Base-by-base conservation (phyloP, 2,329 filamentous ascomycete species). In the Orbilia javanica region DNA sequence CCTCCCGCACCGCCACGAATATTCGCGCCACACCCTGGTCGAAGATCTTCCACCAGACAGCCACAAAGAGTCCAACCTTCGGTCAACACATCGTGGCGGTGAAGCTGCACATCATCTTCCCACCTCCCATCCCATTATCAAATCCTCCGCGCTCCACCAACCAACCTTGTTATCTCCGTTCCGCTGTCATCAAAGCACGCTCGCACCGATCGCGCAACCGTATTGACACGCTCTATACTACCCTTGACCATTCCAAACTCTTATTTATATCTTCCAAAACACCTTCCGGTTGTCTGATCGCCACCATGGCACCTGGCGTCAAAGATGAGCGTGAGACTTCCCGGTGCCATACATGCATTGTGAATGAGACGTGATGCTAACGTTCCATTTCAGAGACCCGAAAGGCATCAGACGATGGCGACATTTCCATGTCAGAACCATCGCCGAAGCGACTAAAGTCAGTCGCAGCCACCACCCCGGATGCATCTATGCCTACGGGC, bases 381-480 rank as follows among this genome's bases (percentile, higher is more conserved):
- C 29, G 7, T 27, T 39, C 20, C 27, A 18, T 50, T 27, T 7
- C 39, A 79, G 75, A 73, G 4, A 69, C 48, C n/a, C 75, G 75
- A 22, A 79, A 72, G 36, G 65, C 63, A 48, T 74, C 75, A 11
- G 75, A 74, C 25, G 75, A 79, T 48, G 75, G 57, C 13, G 75
- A 79, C 18, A 70, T 79, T 29, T 69, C 68, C 36, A 79, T 79
- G 75, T 74, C 75, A 4, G 75, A 79, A 22, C 75, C 75, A 10
- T 74, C 70, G 4, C 75, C 75, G 10, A 79, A 79, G 55, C 63
- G 75, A 10, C 69, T 79, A 6, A 79, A 79, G 50, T 79, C 75
- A 13, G 75, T 70, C 39, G 75, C 72, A 22, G 68, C 75, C 7
- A 65, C 75, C 36, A 65, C 25, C 18, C 74, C 74, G 20, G 74